Evolutionary conservation across 2,329 filamentous ascomycete species (phyloP), one percentile per base, ranked within the genome.

Genomic region (Tolypocladium cylindrosporum): DNA sequence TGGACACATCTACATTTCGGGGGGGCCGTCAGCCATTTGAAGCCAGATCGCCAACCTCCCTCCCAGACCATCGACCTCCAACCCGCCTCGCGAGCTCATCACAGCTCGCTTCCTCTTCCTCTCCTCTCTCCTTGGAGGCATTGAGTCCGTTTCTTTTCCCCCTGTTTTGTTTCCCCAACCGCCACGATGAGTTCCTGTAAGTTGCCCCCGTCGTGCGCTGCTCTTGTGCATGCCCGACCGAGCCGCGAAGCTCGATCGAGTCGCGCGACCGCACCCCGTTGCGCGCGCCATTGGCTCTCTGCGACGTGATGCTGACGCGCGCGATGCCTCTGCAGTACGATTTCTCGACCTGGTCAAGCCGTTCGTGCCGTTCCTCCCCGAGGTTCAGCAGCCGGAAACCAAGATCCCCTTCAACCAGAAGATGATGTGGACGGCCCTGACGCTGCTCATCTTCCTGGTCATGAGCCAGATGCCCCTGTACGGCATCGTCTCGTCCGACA

Each of bases 381-480:
- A 99, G 88, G 94, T 99, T 78, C 89, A 93, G 80, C 89, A 95
- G 72, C 94, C 94, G 68, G 94, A 99, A 81, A 96, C 92, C 75
- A 97, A 97, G 83, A 88, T 96, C 60, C 91, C 92, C 67, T 99
- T 99, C 87, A 95, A 97, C 83, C 94, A 97, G 78, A 92, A 93
- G 83, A 79, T 94, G 81, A 93, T 93, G 90, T 94, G 90, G 90
- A 94, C 90, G 65, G 90, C 88, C 74, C 86, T 93, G 74, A 97
- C 94, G 65, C 85, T 99, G 68, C 82, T 99, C 75, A 95, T 97
- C 80, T 99, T 99, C 86, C 81, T 99, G 83, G 91, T 99, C 77
- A 99, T 99, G 94, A 97, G 91, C 80, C 94, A 97, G 81, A 97
- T 99, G 94, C 92, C 94, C 64, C 80, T 94, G 62, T 99, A 99